Conservation (phyloP, 148 eudicot species). For the Salicornia ramosissima region DNA sequence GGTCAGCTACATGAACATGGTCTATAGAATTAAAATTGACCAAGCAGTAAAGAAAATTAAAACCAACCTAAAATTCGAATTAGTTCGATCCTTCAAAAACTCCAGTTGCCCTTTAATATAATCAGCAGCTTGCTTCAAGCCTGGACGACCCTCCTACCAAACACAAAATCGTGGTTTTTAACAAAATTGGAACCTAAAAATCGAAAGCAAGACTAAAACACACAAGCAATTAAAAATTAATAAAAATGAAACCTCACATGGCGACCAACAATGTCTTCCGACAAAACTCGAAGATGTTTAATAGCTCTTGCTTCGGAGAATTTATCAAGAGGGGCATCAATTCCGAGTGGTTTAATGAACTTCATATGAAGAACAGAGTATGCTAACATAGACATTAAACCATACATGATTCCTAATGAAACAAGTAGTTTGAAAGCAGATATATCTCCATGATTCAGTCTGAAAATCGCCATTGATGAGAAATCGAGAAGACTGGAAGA, state of each 20-base stretch:
- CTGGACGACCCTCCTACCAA: slow-evolving; percentile 79
- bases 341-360: slow-evolving; percentile 55
- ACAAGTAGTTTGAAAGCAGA: slow-evolving; percentile 55
- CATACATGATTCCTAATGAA: slow-evolving; percentile 48
- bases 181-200: neutral
- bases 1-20: too few species aligned
- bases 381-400: slow-evolving; percentile 46
- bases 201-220: neutral
- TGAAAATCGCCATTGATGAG: slow-evolving; percentile 40
- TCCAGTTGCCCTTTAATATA: slow-evolving; percentile 67
- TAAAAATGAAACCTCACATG: slow-evolving; percentile 36
- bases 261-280: slow-evolving; percentile 74
- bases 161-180: neutral
- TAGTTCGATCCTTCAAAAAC: slow-evolving; percentile 52
- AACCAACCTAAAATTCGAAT: slow-evolving; percentile 59
- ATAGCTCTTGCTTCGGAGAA: slow-evolving; percentile 90
- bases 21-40: too few species aligned
- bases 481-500: too few species aligned
- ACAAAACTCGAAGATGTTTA: slow-evolving; percentile 69
- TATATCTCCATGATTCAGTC: slow-evolving; percentile 39
- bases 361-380: slow-evolving; percentile 65
- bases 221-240: neutral
- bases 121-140: slow-evolving; percentile 69
- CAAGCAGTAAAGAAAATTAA: neutral
- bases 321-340: slow-evolving; percentile 62